These are phyloP conservation scores for Fusarium sp. DNA, from an alignment of 2,329 filamentous ascomycete species.

Conservation along the genomic window DNA sequence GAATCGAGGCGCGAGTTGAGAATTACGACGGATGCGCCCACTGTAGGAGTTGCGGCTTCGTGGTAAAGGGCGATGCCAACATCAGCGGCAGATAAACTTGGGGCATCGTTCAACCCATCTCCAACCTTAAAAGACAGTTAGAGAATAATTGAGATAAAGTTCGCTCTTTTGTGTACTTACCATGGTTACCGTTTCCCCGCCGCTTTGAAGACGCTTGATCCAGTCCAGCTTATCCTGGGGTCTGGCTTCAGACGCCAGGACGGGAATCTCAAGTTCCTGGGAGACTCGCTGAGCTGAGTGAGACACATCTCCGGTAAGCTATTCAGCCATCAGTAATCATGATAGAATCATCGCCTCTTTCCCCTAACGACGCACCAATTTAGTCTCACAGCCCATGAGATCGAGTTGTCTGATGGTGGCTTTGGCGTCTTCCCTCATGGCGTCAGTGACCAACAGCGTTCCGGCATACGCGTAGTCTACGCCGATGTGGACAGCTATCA, in stretches of 20 bases:
- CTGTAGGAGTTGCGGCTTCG: not conserved
- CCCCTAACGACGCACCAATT: not conserved
- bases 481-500: constrained; percentile 9
- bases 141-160: not conserved
- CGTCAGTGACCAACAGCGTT: constrained; percentile 1
- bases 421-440: not conserved
- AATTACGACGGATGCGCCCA: constrained; percentile 5
- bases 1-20: constrained; percentile 11
- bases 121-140: not conserved
- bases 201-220: not conserved
- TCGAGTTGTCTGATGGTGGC: not conserved
- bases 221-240: not conserved
- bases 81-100: constrained; percentile 1
- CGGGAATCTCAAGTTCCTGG: not conserved
- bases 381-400: not conserved
- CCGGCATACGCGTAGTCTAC: constrained; percentile 2
- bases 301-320: constrained; percentile 13
- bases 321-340: not conserved
- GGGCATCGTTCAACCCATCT: constrained; percentile 12
- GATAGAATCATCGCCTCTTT: not conserved
- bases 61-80: constrained; percentile 8
- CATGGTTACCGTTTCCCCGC: not conserved
- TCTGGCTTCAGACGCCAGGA: constrained; percentile 4
- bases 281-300: constrained; percentile 7
- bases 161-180: not conserved